phyloP scores from a whole-genome alignment of 2,329 filamentous ascomycete genomes.

The Ophiostoma triangulosporum region DNA sequence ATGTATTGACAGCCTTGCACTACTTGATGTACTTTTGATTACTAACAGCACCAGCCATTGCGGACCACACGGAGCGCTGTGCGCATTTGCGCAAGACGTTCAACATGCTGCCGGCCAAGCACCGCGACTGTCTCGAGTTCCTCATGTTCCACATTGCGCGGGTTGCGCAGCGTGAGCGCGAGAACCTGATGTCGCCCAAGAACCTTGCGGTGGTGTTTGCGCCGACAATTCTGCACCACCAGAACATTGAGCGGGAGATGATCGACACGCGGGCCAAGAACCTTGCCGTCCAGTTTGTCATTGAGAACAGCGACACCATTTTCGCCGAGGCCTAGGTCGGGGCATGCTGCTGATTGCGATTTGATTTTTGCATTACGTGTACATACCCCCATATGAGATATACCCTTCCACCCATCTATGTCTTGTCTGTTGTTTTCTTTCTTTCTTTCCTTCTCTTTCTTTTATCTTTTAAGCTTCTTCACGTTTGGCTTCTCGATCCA shows the following conservation, averaged over 20 bases:
- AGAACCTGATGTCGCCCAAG: slow-evolving; percentile 93
- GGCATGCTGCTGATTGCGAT: neutral
- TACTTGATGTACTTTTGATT: neutral
- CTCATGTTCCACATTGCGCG: slow-evolving; percentile 84
- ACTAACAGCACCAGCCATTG: slow-evolving; percentile 36
- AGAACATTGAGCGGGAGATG: slow-evolving; percentile 85
- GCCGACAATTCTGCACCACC: slow-evolving; percentile 89
- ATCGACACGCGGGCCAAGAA: slow-evolving; percentile 93
- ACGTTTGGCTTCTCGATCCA: neutral
- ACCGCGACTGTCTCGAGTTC: slow-evolving; percentile 84
- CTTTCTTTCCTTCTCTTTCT: neutral
- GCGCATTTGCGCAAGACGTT: slow-evolving; percentile 60
- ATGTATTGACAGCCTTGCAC: slow-evolving; percentile 23
- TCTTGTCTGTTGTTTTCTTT: neutral
- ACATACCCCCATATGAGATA: slow-evolving; percentile 3
- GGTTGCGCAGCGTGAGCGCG: slow-evolving; percentile 67
- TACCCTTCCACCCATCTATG: neutral
- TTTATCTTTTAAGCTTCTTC: neutral
- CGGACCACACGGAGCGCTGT: slow-evolving; percentile 53
- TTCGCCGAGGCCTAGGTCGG: slow-evolving; percentile 40
- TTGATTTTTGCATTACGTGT: neutral
- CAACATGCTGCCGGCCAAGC: slow-evolving; percentile 64
- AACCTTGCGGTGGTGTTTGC: slow-evolving; percentile 96
- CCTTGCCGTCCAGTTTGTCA: slow-evolving; percentile 77
- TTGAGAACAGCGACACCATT: slow-evolving; percentile 76